Base-by-base conservation (phyloP, 2,329 filamentous ascomycete genomes). In the Cladosporium austrohemisphaericum region DNA sequence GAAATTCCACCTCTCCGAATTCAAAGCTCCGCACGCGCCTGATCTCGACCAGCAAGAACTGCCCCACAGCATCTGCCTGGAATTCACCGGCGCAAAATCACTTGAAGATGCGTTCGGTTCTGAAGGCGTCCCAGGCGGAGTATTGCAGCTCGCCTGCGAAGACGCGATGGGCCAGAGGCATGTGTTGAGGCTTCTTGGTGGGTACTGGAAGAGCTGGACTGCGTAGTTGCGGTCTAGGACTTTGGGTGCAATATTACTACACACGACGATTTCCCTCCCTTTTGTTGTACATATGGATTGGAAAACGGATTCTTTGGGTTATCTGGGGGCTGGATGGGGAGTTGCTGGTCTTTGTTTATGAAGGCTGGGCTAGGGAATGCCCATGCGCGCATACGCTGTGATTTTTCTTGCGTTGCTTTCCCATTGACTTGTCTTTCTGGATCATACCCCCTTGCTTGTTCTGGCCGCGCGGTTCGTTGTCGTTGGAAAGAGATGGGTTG, bases 41-140 rank as follows among this genome's bases (percentile, higher is more conserved):
- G 92, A 97, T 66, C 84, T 94, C 52, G 93, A 97, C 64, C 76
- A 88, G 57, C 87, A 96, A 70, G 93, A 98, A 71, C 76, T 98
- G 45, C 90, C 92, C 2, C 88, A 96, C 71, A 96, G 90, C 62
- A 79, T 86, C 29, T 65, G 84, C 22, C 70, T 85, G 26, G 80
- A 84, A 57, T 80, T 85, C 52, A 64, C 75, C 3, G 28, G 18
- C n/a, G 2, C 18, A 3, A 16, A 13, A 2, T 13, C 23, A 4
- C 14, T 9, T 13, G 37, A 41, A 19, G 18, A 16, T 8, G 25
- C 33, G 5, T 28, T 26, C 10, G 26, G 19, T 2, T n/a, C n/a
- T 16, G 38, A 28, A 1, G n/a, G 13, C 18, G 38, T 18, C 5
- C 14, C 14, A 3, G 81, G 81, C 18, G 76, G 77, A 29, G 79